phyloP scores from a whole-genome alignment of 768 basidiomycete genomes.

The Phylloporus scabripes region DNA sequence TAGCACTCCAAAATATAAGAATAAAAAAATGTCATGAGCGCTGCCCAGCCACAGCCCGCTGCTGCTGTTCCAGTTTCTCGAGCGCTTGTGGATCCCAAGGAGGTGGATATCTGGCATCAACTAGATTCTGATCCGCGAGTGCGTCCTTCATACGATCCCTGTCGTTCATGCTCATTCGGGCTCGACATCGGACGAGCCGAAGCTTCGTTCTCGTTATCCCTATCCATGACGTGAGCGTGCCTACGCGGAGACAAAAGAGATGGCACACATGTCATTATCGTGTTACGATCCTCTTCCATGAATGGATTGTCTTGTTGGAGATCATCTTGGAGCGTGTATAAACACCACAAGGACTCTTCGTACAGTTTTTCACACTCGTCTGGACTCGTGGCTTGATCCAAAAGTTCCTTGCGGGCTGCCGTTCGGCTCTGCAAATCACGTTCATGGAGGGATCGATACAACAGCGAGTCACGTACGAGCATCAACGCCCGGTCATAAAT shows the following conservation, averaged over 20 bases:
- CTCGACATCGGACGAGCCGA: slow-evolving; percentile 70
- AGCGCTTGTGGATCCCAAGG: slow-evolving; percentile 58
- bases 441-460: neutral
- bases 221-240: slow-evolving; percentile 20
- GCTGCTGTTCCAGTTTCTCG: slow-evolving; percentile 26
- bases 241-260: neutral
- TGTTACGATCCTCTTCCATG: slow-evolving; percentile 76
- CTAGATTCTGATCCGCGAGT: slow-evolving; percentile 72
- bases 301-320: slow-evolving; percentile 79
- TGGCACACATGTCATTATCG: slow-evolving; percentile 67
- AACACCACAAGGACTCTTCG: slow-evolving; percentile 91
- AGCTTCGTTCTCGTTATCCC: slow-evolving; percentile 86
- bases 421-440: slow-evolving; percentile 68
- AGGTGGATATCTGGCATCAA: slow-evolving; percentile 63
- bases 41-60: slow-evolving; percentile 15
- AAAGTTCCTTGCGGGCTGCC: slow-evolving; percentile 85
- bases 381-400: slow-evolving; percentile 68
- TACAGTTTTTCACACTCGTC: slow-evolving; percentile 91
- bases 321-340: slow-evolving; percentile 90
- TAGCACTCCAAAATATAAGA: neutral
- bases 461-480: slow-evolving; percentile 49
- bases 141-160: slow-evolving; percentile 71
- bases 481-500: slow-evolving; percentile 89
- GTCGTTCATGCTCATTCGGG: slow-evolving; percentile 72
- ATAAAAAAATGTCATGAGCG: slow-evolving; percentile 4